Evolutionary conservation across 2,329 filamentous ascomycete species (phyloP).

Genomic region (Xenosphaeropsis pyriputrescens): DNA sequence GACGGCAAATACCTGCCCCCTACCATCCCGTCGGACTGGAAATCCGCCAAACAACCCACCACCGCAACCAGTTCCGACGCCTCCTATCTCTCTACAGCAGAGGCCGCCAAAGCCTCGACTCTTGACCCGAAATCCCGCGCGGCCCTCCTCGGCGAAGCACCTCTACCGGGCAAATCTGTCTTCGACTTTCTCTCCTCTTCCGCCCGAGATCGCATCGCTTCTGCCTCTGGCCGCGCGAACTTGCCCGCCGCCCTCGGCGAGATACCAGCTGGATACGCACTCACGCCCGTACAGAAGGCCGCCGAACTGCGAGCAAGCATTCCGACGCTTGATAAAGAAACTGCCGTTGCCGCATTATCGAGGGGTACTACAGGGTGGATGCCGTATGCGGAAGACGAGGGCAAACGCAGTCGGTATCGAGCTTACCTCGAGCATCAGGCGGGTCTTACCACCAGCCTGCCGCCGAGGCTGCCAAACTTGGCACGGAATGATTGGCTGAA

Average conservation of each 20-base stretch:
- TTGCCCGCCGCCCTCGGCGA: constrained; percentile 70
- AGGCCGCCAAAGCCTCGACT: constrained; percentile 63
- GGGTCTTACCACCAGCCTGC: constrained; percentile 41
- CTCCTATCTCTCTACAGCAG: constrained; percentile 51
- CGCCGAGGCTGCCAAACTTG: constrained; percentile 29
- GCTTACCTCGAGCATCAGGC: constrained; percentile 67
- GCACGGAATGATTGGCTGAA: constrained; percentile 62
- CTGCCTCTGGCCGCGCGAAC: constrained; percentile 59
- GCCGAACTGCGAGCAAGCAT: constrained; percentile 42
- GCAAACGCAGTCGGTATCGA: constrained; percentile 69
- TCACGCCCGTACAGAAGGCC: constrained; percentile 47
- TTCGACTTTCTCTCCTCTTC: constrained; percentile 82
- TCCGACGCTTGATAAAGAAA: constrained; percentile 50
- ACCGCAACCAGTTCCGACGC: constrained; percentile 16
- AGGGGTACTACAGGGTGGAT: constrained; percentile 53
- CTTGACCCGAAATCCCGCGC: constrained; percentile 67
- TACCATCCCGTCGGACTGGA: constrained; percentile 60
- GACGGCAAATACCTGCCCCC: constrained; percentile 45
- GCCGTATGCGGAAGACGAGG: constrained; percentile 73
- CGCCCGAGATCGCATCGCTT: constrained; percentile 61
- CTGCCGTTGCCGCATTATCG: constrained; percentile 52
- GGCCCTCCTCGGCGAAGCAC: constrained; percentile 64
- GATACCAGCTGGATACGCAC: constrained; percentile 47
- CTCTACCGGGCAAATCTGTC: constrained; percentile 80
- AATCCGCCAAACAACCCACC: constrained; percentile 36